Percentiles rank a stretch among this genome's conserved stretches.
Conservation (phyloP, 1,284 basidiomycete species). For the Austroboletus rostrupii region DNA sequence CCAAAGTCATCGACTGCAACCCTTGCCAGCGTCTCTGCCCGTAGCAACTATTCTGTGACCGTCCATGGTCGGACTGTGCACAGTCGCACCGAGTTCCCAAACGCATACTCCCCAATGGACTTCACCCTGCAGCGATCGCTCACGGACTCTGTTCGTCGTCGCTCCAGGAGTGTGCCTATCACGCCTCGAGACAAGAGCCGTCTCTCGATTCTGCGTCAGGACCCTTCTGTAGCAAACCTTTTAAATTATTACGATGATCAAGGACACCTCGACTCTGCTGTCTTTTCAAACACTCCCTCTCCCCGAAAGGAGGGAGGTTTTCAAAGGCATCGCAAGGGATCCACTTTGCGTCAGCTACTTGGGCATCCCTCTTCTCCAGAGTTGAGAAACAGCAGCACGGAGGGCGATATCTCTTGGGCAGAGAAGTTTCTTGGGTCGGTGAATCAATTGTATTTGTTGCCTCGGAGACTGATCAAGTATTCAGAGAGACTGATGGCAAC, state of each 20-base stretch:
- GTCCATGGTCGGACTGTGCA: slow-evolving; percentile 60
- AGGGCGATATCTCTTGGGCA: slow-evolving; percentile 78
- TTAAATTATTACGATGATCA: slow-evolving; percentile 69
- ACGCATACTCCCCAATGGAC: slow-evolving; percentile 46
- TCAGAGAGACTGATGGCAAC: slow-evolving; percentile 44
- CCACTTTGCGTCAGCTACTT: slow-evolving; percentile 67
- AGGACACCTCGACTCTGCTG: slow-evolving; percentile 53
- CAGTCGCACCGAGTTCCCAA: slow-evolving; percentile 59
- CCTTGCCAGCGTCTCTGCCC: slow-evolving; percentile 48
- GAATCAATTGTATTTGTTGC: not conserved
- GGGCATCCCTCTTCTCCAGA: slow-evolving; percentile 45
- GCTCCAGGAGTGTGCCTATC: slow-evolving; percentile 31
- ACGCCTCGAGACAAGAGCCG: slow-evolving; percentile 49
- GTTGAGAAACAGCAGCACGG: slow-evolving; percentile 33
- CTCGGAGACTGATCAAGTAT: slow-evolving; percentile 1
- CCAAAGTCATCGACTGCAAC: slow-evolving; percentile 46
- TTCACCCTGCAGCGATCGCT: slow-evolving; percentile 24
- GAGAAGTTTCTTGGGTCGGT: slow-evolving; percentile 65
- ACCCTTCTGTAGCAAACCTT: slow-evolving; percentile 72
- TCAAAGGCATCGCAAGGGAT: slow-evolving; percentile 58
- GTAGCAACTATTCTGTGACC: slow-evolving; percentile 66
- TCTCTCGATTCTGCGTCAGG: slow-evolving; percentile 58
- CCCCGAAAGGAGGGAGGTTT: slow-evolving; percentile 40
- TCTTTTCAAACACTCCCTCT: slow-evolving; percentile 61
- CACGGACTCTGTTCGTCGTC: slow-evolving; percentile 27